Base-by-base conservation (phyloP, 306 rosid species). In the Glycyrrhiza uralensis region DNA sequence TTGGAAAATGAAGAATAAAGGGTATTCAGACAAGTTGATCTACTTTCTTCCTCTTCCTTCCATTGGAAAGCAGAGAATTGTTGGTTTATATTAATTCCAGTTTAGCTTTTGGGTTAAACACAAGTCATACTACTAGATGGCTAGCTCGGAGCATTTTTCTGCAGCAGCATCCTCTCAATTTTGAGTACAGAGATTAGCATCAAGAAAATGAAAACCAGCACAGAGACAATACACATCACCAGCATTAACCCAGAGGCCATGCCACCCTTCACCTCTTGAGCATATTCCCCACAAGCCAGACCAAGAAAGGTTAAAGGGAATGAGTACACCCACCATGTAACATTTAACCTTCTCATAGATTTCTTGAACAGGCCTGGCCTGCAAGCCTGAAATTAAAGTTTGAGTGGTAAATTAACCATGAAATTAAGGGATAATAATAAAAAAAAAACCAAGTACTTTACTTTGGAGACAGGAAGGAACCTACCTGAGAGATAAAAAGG, bases 321-420 rank as follows among this genome's bases (percentile, higher is more conserved):
- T 18, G 84, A 88, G 50, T 83, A 81, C 7, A 76, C 69, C 83
- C 90, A 86, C 90, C 87, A 80, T 5, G 77, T 72, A 23, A 84
- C 70, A 4, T 38, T 71, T 52, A 85, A 75, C 75, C 66, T 85
- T 71, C 49, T 83, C 80, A 81, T 45, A 1, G 85, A 77, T 77
- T 85, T 79, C 84, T 67, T 88, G 85, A 88, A 88, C 50, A 88
- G 26, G 0, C 66, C 62, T 71, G 85, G 81, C 30, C 90, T 81
- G 73, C 86, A 73, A 70, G 65, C 87, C 87, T 86, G 72, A n/a
- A 42, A 22, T 64, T 35, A 23, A 18, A 51, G 17, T n/a, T n/a
- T n/a, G n/a, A n/a, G n/a, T n/a, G n/a, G n/a, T n/a, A n/a, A n/a
- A n/a, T n/a, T n/a, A n/a, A n/a, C n/a, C n/a, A n/a, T n/a, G n/a